Base-by-base conservation (phyloP, 2,329 filamentous ascomycete genomes). In the Aspergillus brasiliensis region DNA sequence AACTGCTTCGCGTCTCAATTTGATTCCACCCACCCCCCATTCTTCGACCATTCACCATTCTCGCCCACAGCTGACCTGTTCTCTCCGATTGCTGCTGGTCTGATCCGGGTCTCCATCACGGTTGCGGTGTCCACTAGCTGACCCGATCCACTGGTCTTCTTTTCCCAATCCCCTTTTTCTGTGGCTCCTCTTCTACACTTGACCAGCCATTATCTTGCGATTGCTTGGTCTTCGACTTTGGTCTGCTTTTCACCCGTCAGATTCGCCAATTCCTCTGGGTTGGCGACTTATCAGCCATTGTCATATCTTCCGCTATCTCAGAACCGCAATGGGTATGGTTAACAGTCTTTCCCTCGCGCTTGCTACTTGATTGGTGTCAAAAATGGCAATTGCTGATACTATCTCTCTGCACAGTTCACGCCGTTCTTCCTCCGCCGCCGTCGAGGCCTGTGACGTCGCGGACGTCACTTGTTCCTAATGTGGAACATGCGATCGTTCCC, bases 401-500 rank as follows among this genome's bases (percentile, higher is more conserved):
- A 15, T n/a, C 13, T 38, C 28, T 40, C 28, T 4, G 11, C 10
- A 23, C 48, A 75, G 73, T 75, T 38, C 73, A 75, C 68, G 73
- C 72, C 47, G 65, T 73, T 34, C 49, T 60, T 56, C 62, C 31
- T 34, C 31, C 31, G 31, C 31, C 62, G 58, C 63, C 63, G 62
- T 69, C 70, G 44, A 66, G 68, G 55, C 64, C 61, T 37, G 62
- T 68, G 49, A 66, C 67, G 47, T 70, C 69, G 17, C 63, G 65
- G 57, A 61, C 63, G 38, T 48, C 64, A 37, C 66, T 62, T 46
- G 60, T 65, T 51, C 63, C 64, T 40, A 66, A 70, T 63, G 62
- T 64, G 40, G 70, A 69, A 13, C 67, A 69, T 47, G 66, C 67
- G 56, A 67, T 64, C 19, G 71, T 77, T 46, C 76, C 75, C 11